These are phyloP conservation scores for Cutaneotrichosporon daszewskae DNA, from an alignment of 1,284 basidiomycete genomes.

Conservation along the genomic window DNA sequence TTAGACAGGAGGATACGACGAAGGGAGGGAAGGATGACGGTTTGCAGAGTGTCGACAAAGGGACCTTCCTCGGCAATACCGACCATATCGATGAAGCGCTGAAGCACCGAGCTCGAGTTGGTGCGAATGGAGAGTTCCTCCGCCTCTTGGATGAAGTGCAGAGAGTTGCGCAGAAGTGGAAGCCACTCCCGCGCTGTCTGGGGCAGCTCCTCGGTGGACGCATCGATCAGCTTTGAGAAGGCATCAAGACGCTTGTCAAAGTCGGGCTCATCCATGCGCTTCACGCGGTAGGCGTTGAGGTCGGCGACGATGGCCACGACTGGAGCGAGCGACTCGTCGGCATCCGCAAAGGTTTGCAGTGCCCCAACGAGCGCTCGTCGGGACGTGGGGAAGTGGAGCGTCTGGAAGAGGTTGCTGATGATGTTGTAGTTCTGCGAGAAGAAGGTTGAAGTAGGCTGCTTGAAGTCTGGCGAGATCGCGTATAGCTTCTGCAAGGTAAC, in stretches of 20 bases:
- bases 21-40: constrained; percentile 72
- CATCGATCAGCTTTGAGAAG: constrained; percentile 64
- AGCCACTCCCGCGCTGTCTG: constrained; percentile 56
- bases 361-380: constrained; percentile 62
- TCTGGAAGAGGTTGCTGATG: constrained; percentile 69
- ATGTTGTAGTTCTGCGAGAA: constrained; percentile 61
- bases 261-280: constrained; percentile 84
- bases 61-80: constrained; percentile 51
- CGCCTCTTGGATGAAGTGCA: constrained; percentile 83
- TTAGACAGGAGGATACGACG: constrained; percentile 74
- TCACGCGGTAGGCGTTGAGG: constrained; percentile 80
- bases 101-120: constrained; percentile 71
- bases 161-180: constrained; percentile 74
- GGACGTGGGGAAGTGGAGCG: constrained; percentile 63
- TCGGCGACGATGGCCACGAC: constrained; percentile 59
- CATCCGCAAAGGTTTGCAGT: constrained; percentile 57
- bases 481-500: constrained; percentile 69
- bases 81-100: constrained; percentile 68
- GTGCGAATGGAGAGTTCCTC: constrained; percentile 82
- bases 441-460: constrained; percentile 52
- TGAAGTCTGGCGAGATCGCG: constrained; percentile 64
- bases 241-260: constrained; percentile 80
- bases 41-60: constrained; percentile 54
- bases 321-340: constrained; percentile 53
- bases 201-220: constrained; percentile 47